Evolutionary conservation across 2,329 filamentous ascomycete species (phyloP), one percentile per base, ranked within the genome.

Genomic region (Exophiala alcalophila): DNA sequence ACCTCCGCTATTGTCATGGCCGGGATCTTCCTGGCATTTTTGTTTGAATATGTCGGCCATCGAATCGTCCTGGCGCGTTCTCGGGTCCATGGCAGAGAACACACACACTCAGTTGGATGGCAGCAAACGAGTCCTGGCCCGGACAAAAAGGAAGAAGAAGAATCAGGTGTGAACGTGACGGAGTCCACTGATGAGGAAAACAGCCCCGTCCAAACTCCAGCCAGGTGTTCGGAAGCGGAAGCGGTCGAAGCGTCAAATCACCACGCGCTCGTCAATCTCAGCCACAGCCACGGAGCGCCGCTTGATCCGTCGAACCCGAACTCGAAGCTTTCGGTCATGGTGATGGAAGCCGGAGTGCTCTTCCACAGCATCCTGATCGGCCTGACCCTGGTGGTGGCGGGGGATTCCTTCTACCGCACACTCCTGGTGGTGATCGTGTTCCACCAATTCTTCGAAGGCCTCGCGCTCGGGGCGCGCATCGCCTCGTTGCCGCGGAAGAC

Each of bases 371-470:
- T 86, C 11, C 63, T 84, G 3, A 84, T 84, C 56, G 64, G 63
- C 1, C 38, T 65, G 7, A 65, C 63, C 1, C 55, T 65, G 1
- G 62, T 74, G 4, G 71, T 75, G 1, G 66, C 71, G 0, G 68
- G 68, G 2, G 71, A 77, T 56, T 69, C 65, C 3, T 72, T 67
- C 55, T 76, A 76, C 60, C 65, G 67, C 27, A 74, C 72, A 0
- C 64, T 77, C 2, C 68, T 76, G 50, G 62, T 71, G 30, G 84
- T 88, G 40, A 85, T 89, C 44, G 65, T 87, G 43, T 87, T 88
- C 66, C 84, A 88, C 58, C 84, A 88, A 57, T 79, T 85, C 68
- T 86, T 90, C 55, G 84, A 88, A 59, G 84, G 85, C 3, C 71
- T 89, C 31, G 84, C 84, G 0, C 77, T 89, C 1, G 84, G 84